Evolutionary conservation across 257 asterid genomes (phyloP).

Genomic region (Solanum peruvianum): DNA sequence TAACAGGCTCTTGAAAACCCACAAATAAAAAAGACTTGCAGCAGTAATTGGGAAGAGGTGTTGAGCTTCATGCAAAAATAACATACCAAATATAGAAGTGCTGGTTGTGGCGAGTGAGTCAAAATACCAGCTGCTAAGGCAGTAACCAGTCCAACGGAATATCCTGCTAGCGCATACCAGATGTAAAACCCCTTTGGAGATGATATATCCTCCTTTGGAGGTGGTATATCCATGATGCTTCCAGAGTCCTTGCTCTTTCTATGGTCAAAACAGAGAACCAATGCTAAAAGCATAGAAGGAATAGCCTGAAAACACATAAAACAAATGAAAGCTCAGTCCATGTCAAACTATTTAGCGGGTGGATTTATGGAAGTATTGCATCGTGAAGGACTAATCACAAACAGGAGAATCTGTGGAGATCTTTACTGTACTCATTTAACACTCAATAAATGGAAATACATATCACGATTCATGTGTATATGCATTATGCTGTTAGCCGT

Average conservation of each 20-base stretch:
- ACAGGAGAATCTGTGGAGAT: neutral
- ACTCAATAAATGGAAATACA: neutral
- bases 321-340: constrained; percentile 4
- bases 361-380: neutral
- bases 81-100: constrained; percentile 79
- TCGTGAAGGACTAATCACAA: neutral
- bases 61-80: neutral
- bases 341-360: neutral
- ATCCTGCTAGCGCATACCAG: constrained; percentile 69
- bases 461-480: neutral
- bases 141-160: constrained; percentile 66
- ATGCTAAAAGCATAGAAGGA: constrained; percentile 94
- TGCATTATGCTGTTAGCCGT: neutral
- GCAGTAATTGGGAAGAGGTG: neutral
- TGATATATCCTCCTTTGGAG: constrained; percentile 26
- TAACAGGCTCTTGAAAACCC: neutral
- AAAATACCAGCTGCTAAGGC: constrained; percentile 92
- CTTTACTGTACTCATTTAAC: neutral
- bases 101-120: constrained; percentile 92
- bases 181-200: constrained; percentile 56
- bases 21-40: neutral
- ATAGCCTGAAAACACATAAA: constrained; percentile 60
- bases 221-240: constrained; percentile 20
- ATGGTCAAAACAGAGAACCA: constrained; percentile 85
- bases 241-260: constrained; percentile 43